phyloP scores from a whole-genome alignment of 768 basidiomycete species.

The Russula olivacea region DNA sequence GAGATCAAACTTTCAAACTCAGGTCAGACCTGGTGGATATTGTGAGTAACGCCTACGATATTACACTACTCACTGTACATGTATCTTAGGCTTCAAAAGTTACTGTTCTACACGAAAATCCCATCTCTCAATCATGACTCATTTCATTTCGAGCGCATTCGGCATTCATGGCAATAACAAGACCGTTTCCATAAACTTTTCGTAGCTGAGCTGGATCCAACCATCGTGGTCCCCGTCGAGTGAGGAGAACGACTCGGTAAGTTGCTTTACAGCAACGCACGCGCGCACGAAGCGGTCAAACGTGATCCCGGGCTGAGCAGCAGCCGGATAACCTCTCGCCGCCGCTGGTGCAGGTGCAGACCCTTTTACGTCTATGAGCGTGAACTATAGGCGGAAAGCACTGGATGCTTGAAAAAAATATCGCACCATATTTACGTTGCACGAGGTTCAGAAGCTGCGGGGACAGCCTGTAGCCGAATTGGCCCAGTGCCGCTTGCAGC shows the following conservation, averaged over 20 bases:
- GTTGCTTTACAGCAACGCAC: constrained; percentile 75
- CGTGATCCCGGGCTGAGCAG: constrained; percentile 53
- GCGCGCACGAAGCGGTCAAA: constrained; percentile 86
- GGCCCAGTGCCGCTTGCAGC: constrained; percentile 58
- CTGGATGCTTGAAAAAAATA: not conserved
- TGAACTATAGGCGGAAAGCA: not conserved
- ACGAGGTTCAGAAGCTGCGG: constrained; percentile 61
- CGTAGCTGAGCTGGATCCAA: constrained; percentile 72
- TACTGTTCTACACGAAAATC: not conserved
- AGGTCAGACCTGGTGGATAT: not conserved
- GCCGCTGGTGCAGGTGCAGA: constrained; percentile 32
- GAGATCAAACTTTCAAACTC: not conserved
- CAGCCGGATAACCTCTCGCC: constrained; percentile 28
- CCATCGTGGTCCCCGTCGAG: constrained; percentile 57
- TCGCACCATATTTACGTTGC: constrained; percentile 70
- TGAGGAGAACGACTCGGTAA: constrained; percentile 62
- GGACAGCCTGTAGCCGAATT: constrained; percentile 74
- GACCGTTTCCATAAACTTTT: constrained; percentile 65
- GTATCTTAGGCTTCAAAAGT: not conserved
- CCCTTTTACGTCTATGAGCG: constrained; percentile 42
- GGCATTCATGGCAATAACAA: constrained; percentile 49
- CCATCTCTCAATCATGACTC: not conserved
- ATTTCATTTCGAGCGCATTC: not conserved
- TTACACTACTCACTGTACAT: not conserved
- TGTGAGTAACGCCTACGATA: too few species aligned